A percentile compares a stretch with the other conserved stretches of the same genome.
Evolutionary conservation across 1,284 basidiomycete species (phyloP).

Genomic region (Ustilago bromivora): DNA sequence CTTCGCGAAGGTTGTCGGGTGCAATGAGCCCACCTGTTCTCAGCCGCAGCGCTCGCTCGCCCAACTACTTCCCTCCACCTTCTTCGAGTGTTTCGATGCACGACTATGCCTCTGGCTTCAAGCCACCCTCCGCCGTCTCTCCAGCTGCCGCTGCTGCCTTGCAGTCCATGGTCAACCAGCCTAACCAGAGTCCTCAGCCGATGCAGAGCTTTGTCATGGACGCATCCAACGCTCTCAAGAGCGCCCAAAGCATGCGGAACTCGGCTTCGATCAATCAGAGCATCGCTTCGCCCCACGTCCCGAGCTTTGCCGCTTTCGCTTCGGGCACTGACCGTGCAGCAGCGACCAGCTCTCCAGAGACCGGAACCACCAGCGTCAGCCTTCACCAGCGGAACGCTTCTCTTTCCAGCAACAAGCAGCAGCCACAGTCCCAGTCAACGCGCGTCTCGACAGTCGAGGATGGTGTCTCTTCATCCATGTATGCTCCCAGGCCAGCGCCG

Average conservation of each 20-base stretch:
- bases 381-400: conserved; percentile 35
- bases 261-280: conserved; percentile 33
- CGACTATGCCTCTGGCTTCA: conserved; percentile 53
- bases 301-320: conserved; percentile 22
- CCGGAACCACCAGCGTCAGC: conserved; percentile 34
- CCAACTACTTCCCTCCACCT: conserved; percentile 55
- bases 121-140: conserved; percentile 43
- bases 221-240: conserved; percentile 29
- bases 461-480: conserved; percentile 11
- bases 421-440: conserved; percentile 8
- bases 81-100: conserved; percentile 33
- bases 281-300: conserved; percentile 19
- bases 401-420: conserved; percentile 22
- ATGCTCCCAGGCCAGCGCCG: conserved; percentile 30
- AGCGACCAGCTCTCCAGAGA: conserved; percentile 35
- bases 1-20: conserved; percentile 42
- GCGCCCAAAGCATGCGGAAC: conserved; percentile 39
- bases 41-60: conserved; percentile 54
- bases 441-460: conserved; percentile 15
- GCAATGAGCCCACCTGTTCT: conserved; percentile 45
- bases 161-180: conserved; percentile 32
- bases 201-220: conserved; percentile 27
- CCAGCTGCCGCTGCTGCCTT: conserved; percentile 47
- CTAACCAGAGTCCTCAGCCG: conserved; percentile 13
- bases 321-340: conserved; percentile 33